Conservation (phyloP, 2,329 filamentous ascomycete species). For the Curvularia lunata region DNA sequence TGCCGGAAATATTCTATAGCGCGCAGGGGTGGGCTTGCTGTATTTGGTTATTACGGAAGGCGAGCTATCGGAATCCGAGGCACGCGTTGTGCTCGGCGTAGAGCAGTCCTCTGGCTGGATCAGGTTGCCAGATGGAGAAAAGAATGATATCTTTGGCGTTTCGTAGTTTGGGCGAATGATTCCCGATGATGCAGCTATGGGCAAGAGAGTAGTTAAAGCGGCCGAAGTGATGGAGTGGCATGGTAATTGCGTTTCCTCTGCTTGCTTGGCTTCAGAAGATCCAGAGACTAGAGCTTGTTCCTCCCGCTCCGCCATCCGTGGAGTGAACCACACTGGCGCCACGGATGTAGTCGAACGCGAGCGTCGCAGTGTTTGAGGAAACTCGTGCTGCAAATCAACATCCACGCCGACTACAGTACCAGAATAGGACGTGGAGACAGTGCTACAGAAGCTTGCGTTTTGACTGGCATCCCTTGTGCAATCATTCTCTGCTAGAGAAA, state of each 20-base stretch:
- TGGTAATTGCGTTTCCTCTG: slow-evolving; percentile 4
- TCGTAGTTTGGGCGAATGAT: slow-evolving; percentile 40
- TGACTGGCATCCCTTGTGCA: slow-evolving; percentile 27
- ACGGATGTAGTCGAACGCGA: slow-evolving; percentile 34
- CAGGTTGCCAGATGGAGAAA: slow-evolving; percentile 45
- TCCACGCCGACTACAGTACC: slow-evolving; percentile 46
- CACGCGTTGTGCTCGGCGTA: slow-evolving; percentile 16
- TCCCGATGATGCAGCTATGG: slow-evolving; percentile 47
- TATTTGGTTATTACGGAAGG: slow-evolving; percentile 19
- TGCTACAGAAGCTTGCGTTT: slow-evolving; percentile 45
- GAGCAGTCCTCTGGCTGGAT: slow-evolving; percentile 37
- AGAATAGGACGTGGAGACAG: slow-evolving; percentile 45
- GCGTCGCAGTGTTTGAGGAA: slow-evolving; percentile 15
- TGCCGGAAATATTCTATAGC: slow-evolving; percentile 15
- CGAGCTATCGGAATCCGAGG: slow-evolving; percentile 14
- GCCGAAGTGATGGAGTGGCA: slow-evolving; percentile 41
- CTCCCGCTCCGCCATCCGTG: slow-evolving; percentile 30
- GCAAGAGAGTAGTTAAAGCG: slow-evolving; percentile 46
- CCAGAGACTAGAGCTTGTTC: slow-evolving; percentile 20
- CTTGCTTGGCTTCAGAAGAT: slow-evolving; percentile 14
- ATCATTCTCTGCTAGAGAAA: slow-evolving; percentile 28
- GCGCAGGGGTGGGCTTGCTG: slow-evolving; percentile 13
- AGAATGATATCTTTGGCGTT: slow-evolving; percentile 41
- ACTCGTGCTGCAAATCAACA: slow-evolving; percentile 40
- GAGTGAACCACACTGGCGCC: slow-evolving; percentile 36